Evolutionary conservation across 192 early-diverging fungal genomes (phyloP).

Genomic region (Coemansia sp.): DNA sequence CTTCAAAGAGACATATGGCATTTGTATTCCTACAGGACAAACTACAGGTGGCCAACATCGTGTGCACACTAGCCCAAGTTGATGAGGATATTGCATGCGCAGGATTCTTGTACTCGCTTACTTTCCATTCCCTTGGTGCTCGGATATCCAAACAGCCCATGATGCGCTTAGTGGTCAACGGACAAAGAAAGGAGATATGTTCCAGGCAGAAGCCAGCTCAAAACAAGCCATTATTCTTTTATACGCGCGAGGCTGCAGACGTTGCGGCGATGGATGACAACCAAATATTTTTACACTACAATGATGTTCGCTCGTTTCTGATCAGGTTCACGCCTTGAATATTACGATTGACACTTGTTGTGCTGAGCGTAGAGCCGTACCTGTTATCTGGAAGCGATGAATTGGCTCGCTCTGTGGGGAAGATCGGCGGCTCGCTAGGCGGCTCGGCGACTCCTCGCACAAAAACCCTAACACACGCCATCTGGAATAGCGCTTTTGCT

Average conservation of each 20-base stretch:
- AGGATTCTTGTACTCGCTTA: not conserved
- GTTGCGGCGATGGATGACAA: conserved; percentile 14
- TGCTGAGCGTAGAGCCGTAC: too few species aligned
- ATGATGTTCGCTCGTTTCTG: not conserved
- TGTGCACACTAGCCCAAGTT: not conserved
- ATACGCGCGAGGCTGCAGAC: not conserved
- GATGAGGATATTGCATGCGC: not conserved
- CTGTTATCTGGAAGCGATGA: not conserved
- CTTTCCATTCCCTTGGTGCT: not conserved
- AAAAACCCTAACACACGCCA: too few species aligned
- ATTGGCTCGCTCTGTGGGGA: too few species aligned
- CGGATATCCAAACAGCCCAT: too few species aligned
- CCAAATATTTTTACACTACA: conserved; percentile 2
- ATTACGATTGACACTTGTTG: too few species aligned
- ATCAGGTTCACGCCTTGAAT: not conserved
- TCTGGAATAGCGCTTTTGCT: too few species aligned
- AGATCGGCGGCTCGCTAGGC: too few species aligned
- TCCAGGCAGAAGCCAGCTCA: not conserved
- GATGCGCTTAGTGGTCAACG: not conserved
- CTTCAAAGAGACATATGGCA: not conserved
- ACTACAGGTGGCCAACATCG: not conserved
- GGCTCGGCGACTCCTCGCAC: too few species aligned
- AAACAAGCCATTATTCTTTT: not conserved
- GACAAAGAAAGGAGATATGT: not conserved
- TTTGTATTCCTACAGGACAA: not conserved